Conservation (phyloP, 1,284 basidiomycete genomes). For the Volvariella surrecta region DNA sequence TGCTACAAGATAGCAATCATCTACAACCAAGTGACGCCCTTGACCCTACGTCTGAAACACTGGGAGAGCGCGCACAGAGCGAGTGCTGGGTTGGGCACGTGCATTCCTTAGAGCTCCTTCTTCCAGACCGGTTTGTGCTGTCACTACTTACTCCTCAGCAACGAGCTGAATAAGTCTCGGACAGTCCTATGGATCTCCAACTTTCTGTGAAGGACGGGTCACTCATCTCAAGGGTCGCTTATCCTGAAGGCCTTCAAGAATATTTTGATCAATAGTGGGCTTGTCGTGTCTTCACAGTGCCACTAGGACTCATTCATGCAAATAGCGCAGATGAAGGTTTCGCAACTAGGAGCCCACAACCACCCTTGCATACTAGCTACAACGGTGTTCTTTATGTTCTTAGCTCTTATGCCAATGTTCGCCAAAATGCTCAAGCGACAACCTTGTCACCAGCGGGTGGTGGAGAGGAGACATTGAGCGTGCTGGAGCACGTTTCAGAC, state of each 20-base stretch:
- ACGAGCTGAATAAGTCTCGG: not conserved
- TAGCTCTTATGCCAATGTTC: conserved; percentile 38
- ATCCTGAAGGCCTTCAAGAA: no score
- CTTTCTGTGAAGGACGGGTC: conserved; percentile 31
- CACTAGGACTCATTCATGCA: conserved; percentile 1
- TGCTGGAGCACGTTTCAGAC: conserved; percentile 40
- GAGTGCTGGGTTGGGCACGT: conserved; percentile 19
- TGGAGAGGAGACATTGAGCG: not conserved
- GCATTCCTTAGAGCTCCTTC: conserved; percentile 36
- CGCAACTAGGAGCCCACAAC: conserved; percentile 22
- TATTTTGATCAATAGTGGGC: no score
- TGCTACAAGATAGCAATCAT: no score
- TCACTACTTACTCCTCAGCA: not conserved
- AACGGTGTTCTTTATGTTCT: conserved; percentile 39
- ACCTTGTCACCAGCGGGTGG: conserved; percentile 16
- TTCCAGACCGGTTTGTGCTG: conserved; percentile 46
- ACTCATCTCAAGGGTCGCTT: conserved; percentile 11
- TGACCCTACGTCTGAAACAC: no score
- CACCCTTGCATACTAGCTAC: conserved; percentile 40
- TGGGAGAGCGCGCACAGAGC: not conserved
- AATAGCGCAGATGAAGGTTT: conserved; percentile 33
- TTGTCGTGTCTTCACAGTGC: no score
- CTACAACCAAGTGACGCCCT: no score
- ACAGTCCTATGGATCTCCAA: conserved; percentile 44
- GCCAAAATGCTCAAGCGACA: conserved; percentile 19